Evolutionary conservation across 225 moss, liverwort and hornwort genomes (phyloP), one percentile per base, ranked within the genome.

Genomic region (Sphagnum contortum): DNA sequence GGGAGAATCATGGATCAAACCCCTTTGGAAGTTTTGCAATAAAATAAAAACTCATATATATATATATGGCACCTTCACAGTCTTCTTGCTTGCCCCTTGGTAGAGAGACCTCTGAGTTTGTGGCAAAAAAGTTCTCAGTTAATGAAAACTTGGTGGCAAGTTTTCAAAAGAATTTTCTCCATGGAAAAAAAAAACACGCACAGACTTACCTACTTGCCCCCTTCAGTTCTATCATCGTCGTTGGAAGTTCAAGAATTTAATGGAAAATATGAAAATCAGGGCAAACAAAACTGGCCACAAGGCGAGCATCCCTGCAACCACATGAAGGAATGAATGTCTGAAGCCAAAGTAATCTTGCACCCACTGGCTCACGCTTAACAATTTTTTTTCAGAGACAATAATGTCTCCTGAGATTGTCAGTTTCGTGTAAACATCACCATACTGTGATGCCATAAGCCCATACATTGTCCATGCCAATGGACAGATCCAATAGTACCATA

Each of bases 401-500:
- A 3, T 13, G 8, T 68, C 72, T 3, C 59, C 57, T 2, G 49
- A 66, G 0, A 76, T 5, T 4, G 2, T 48, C 2, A 83, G 12
- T 2, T 1, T 0, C 3, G 68, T 69, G 3, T 49, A 68, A 60
- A 79, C 76, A 48, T 79, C 73, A 0, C 79, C 79, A 0, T 76
- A 83, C 66, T 83, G 82, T 48, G 79, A 83, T 55, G 76, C 75
- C n/a, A 69, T 71, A 5, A 83, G 79, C 49, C 79, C 79, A 48
- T 73, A 73, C 55, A 79, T 55, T 2, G 76, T 51, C 79, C 79
- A 83, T 1, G 82, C 79, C 6, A 76, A 48, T 2, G 79, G 76
- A 44, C 82, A 83, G 3, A 83, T 64, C 79, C 73, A 79, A 53
- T 82, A 82, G 63, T 82, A 82, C 82, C 76, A 79, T 48, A 82